Evolutionary conservation across 352 stramenopile species (phyloP).

Genomic region (Pythium sp.): DNA sequence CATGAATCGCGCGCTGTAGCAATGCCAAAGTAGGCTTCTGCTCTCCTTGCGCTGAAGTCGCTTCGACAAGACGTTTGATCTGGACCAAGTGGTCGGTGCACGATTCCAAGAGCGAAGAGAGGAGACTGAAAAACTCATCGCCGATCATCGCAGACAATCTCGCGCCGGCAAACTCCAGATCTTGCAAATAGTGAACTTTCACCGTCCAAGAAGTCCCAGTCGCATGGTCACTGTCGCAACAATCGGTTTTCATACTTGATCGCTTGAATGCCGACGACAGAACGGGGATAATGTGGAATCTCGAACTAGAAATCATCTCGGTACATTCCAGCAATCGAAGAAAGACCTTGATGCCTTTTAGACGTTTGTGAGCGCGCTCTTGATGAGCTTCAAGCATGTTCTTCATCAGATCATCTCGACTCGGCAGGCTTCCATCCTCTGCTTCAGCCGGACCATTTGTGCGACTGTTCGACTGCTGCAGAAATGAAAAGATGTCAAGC

Average conservation of each 20-base stretch:
- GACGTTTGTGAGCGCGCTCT: slow-evolving; percentile 37
- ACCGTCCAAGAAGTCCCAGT: slow-evolving; percentile 20
- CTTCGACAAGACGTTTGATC: slow-evolving; percentile 37
- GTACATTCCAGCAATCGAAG: slow-evolving; percentile 45
- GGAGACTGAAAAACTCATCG: slow-evolving; percentile 64
- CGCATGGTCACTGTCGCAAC: not conserved
- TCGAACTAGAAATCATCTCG: slow-evolving; percentile 51
- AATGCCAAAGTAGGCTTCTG: slow-evolving; percentile 20
- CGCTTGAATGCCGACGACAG: slow-evolving; percentile 79
- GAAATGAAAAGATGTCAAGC: slow-evolving; percentile 76
- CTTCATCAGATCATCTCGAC: slow-evolving; percentile 48
- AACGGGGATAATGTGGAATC: slow-evolving; percentile 72
- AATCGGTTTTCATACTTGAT: not conserved
- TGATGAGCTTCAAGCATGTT: slow-evolving; percentile 49
- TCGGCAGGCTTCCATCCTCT: slow-evolving; percentile 6
- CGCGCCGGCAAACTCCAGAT: slow-evolving; percentile 67
- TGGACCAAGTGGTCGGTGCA: slow-evolving; percentile 33
- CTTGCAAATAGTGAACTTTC: slow-evolving; percentile 77
- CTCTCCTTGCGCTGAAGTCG: slow-evolving; percentile 9
- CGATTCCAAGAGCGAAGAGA: slow-evolving; percentile 51
- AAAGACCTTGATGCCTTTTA: slow-evolving; percentile 72
- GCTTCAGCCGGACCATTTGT: slow-evolving; percentile 9
- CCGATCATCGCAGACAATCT: slow-evolving; percentile 41
- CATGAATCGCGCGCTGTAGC: slow-evolving; percentile 57
- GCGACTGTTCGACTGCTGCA: slow-evolving; percentile 47